Base-by-base conservation (phyloP, 139 green algal species). In the Marvania coccoides region DNA sequence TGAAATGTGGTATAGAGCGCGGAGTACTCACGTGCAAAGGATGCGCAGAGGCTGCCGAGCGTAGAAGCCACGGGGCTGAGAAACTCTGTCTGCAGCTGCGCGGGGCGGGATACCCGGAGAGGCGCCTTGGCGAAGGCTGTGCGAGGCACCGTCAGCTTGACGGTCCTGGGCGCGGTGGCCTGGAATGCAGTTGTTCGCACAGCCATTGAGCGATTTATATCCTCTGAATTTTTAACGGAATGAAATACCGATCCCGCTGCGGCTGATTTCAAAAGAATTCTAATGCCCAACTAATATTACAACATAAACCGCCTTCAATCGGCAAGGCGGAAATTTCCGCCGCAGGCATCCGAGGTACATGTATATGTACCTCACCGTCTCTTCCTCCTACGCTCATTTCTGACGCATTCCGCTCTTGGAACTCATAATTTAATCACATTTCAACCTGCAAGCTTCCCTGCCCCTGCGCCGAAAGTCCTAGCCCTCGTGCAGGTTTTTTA, bases 21-120 rank as follows among this genome's bases (percentile, higher is more conserved):
- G 42, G 19, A 19, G 15, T 13, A 47, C 71, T 65, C 56, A 77
- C 71, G 48, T 63, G 71, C 42, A 38, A 77, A 69, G 8, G 56
- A 65, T 19, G 64, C 34, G 56, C 71, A 77, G 5, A 77, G 64
- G 33, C 63, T 55, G 54, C 72, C 72, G 9, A 77, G 35, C 24
- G 33, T 34, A 9, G 59, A 35, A 30, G 63, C 71, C 46, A 71
- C 71, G 2, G 71, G 56, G 14, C 34, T 26, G n/a, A 73, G 26
- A 42, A 77, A 77, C 46, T 69, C 58, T 23, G 61, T 69, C 23
- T 72, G 63, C 35, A 77, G 45, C 29, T 77, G 38, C 19, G 63
- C 63, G 28, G 63, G 65, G 13, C 51, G 57, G 36, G 47, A 40
- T 6, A 53, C 46, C n/a, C 63, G 46, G 36, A 70, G 26, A 29